Evolutionary conservation across 495 filamentous ascomycete genomes (phyloP).

Genomic region (Talaromyces trachyspermus): DNA sequence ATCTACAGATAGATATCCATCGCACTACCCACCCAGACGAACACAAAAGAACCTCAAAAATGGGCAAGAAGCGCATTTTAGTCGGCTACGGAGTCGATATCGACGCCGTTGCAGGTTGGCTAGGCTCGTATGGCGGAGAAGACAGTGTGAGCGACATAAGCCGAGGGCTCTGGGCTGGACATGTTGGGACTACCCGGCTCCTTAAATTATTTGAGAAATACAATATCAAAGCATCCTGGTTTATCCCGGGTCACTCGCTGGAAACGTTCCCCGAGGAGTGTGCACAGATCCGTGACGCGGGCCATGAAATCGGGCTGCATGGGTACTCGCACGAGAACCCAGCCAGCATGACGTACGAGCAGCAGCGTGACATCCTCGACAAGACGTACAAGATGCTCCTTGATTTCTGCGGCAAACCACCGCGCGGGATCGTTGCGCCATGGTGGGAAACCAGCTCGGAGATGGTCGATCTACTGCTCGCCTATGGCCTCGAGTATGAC

Average conservation of each 20-base stretch:
- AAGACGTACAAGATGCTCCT: conserved; percentile 67
- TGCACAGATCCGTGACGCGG: conserved; percentile 62
- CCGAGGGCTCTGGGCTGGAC: conserved; percentile 61
- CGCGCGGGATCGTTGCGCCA: conserved; percentile 57
- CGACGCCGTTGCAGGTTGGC: conserved; percentile 66
- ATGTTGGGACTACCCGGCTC: conserved; percentile 61
- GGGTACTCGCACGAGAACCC: conserved; percentile 76
- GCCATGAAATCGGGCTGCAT: conserved; percentile 73
- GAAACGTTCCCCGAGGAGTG: conserved; percentile 76
- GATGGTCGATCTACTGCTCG: conserved; percentile 57
- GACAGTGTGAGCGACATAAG: conserved; percentile 63
- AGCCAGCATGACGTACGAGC: conserved; percentile 60
- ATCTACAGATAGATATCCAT: background rate
- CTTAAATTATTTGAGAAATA: conserved; percentile 72
- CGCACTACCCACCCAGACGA: background rate
- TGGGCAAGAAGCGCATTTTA: conserved; percentile 56
- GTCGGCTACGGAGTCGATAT: conserved; percentile 54
- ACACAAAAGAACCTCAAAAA: conserved; percentile 17
- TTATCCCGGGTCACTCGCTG: conserved; percentile 73
- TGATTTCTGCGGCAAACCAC: conserved; percentile 69
- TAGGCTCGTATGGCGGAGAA: conserved; percentile 66
- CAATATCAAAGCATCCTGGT: conserved; percentile 77
- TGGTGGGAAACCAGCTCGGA: conserved; percentile 64
- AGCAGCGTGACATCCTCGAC: conserved; percentile 68
- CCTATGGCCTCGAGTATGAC: conserved; percentile 64